Evolutionary conservation across 2,329 filamentous ascomycete genomes (phyloP), one percentile per base, ranked within the genome.

Genomic region (Dactylellina leptospora): DNA sequence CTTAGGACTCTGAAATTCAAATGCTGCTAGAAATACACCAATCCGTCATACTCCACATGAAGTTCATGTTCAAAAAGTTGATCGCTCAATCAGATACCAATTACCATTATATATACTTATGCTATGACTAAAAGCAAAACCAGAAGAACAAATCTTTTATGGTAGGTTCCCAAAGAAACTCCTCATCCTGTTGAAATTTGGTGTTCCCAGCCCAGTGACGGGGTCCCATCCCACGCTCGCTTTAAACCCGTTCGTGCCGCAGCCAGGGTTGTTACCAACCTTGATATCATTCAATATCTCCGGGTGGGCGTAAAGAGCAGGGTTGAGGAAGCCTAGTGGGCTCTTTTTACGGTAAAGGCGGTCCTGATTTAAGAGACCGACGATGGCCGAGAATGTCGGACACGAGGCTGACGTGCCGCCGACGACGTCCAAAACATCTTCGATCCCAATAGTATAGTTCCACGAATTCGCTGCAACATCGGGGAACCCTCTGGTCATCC

Each of bases 401-500:
- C 79, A 75, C 23, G 78, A 80, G 16, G 81, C 80, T 23, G 82
- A 84, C 0, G 85, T 87, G 11, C 84, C 85, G 81, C 79, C 69
- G 80, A 82, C 48, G 80, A 72, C 20, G 22, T 72, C 68, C 20
- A 72, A 23, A n/a, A 72, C 68, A 27, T 63, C 62, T 30, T 72
- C 81, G 4, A 81, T 81, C 1, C 82, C 82, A 22, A 59, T 36
- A 2, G 59, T 64, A 44, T 72, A 72, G 20, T 63, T 81, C 77
- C n/a, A 79, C 70, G 3, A 80, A 80, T 48, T 81, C 77, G 85
- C 85, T 1, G 87, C 84, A 23, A 90, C 82, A 76, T 86, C 85
- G 0, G 85, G 85, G 76, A 85, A 85, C 0, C 80, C 85, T 23
- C 84, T 82, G 0, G 84, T 84, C 1, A 76, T 76, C 11, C 79